Evolutionary conservation across 2,329 filamentous ascomycete genomes (phyloP).

Genomic region (Xylaria sp.): DNA sequence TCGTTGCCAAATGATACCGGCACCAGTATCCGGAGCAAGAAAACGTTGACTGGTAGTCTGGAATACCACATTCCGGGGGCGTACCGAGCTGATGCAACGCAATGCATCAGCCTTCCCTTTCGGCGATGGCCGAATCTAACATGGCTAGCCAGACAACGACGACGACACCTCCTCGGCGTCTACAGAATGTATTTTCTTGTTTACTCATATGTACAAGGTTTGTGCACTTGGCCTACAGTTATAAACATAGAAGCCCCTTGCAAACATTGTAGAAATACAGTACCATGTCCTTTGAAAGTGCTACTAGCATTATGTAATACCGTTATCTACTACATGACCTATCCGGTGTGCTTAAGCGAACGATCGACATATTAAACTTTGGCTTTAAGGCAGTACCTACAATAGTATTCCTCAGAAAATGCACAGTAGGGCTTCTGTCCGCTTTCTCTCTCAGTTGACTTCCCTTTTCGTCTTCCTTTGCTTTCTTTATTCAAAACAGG

Average conservation of each 20-base stretch:
- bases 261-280: background rate
- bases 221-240: background rate
- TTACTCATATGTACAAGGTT: background rate
- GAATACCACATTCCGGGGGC: slow-evolving; percentile 16
- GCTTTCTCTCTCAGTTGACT: background rate
- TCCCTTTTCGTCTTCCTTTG: background rate
- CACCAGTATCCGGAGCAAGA: background rate
- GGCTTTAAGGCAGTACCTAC: background rate
- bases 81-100: slow-evolving; percentile 17
- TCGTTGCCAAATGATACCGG: slow-evolving; percentile 24
- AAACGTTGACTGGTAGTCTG: slow-evolving; percentile 16
- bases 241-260: slow-evolving; percentile 7
- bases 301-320: slow-evolving; percentile 21
- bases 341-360: slow-evolving; percentile 1
- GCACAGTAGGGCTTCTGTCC: slow-evolving; percentile 2
- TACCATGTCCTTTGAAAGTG: background rate
- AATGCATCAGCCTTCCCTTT: slow-evolving; percentile 29
- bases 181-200: background rate
- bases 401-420: background rate
- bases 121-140: slow-evolving; percentile 31
- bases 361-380: slow-evolving; percentile 9
- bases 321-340: background rate
- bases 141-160: slow-evolving; percentile 5
- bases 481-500: background rate
- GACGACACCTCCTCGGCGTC: background rate